phyloP scores from a whole-genome alignment of 495 filamentous ascomycete genomes.

The Halenospora varia region DNA sequence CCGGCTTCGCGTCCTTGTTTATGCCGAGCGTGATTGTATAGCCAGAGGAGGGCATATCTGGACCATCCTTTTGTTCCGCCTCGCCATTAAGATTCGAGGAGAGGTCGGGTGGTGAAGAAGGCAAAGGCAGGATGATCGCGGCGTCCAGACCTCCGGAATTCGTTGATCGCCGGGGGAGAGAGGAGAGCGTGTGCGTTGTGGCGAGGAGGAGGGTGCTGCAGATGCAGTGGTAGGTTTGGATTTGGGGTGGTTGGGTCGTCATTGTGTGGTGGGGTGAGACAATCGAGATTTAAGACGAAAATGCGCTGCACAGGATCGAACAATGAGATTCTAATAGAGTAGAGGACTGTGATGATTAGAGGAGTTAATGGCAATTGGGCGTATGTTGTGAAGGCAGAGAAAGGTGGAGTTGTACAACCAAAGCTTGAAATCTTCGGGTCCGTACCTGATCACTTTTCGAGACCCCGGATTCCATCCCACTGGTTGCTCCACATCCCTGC shows the following conservation, averaged over 20 bases:
- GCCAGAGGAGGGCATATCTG: slow-evolving; percentile 17
- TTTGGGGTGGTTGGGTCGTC: slow-evolving; percentile 22
- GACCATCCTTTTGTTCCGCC: neutral
- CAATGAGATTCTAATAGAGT: too few species aligned
- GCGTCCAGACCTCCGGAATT: slow-evolving; percentile 30
- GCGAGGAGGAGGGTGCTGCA: slow-evolving; percentile 69
- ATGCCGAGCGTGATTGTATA: slow-evolving; percentile 29
- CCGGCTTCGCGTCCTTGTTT: slow-evolving; percentile 41
- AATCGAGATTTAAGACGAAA: too few species aligned
- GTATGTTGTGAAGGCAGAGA: too few species aligned
- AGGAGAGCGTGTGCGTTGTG: slow-evolving; percentile 49
- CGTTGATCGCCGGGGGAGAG: slow-evolving; percentile 50
- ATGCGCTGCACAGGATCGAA: too few species aligned
- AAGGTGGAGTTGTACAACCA: too few species aligned
- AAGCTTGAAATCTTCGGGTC: too few species aligned
- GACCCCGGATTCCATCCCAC: too few species aligned
- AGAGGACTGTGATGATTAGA: too few species aligned
- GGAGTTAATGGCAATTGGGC: too few species aligned
- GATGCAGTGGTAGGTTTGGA: slow-evolving; percentile 64
- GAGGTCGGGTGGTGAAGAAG: slow-evolving; percentile 15
- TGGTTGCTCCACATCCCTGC: too few species aligned
- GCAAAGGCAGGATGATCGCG: slow-evolving; percentile 40
- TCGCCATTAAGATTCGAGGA: slow-evolving; percentile 10
- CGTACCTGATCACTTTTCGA: too few species aligned
- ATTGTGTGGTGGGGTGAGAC: too few species aligned